Conservation (phyloP, 2,329 filamentous ascomycete genomes). For the Xylariaceae sp. region DNA sequence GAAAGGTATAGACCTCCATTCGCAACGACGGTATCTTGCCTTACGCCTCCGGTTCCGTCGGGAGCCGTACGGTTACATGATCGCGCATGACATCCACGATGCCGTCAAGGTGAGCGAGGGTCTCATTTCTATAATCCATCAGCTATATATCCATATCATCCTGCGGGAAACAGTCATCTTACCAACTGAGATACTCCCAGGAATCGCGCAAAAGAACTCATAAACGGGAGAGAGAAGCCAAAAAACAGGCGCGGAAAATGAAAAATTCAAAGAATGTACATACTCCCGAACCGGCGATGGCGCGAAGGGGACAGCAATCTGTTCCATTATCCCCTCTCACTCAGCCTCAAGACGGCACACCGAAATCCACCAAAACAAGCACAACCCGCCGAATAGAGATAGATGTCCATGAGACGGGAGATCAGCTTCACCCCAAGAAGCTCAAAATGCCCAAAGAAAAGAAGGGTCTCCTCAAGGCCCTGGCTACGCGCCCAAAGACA, state of each 20-base stretch:
- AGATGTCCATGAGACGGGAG: not conserved
- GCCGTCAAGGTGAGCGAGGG: slow-evolving; percentile 18
- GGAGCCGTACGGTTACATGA: slow-evolving; percentile 23
- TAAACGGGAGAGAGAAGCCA: not conserved
- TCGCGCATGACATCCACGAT: slow-evolving; percentile 27
- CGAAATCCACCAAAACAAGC: not conserved
- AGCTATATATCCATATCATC: not conserved
- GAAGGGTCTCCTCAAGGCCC: not conserved
- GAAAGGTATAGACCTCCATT: slow-evolving; percentile 26
- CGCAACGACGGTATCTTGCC: slow-evolving; percentile 20
- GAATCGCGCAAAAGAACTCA: slow-evolving; percentile 11
- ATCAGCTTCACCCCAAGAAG: not conserved
- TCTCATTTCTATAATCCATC: not conserved
- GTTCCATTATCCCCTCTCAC: not conserved
- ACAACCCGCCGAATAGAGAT: not conserved
- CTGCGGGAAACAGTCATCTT: not conserved
- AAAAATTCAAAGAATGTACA: not conserved
- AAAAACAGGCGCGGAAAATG: not conserved
- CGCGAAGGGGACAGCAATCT: not conserved
- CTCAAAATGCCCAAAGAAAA: not conserved
- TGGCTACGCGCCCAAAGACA: not conserved
- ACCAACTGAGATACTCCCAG: slow-evolving; percentile 1
- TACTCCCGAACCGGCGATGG: not conserved
- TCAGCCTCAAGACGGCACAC: not conserved
- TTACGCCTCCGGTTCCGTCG: slow-evolving; percentile 23